phyloP scores from a whole-genome alignment of 208 protist genomes.

The Vickermania ingenoplastis region DNA sequence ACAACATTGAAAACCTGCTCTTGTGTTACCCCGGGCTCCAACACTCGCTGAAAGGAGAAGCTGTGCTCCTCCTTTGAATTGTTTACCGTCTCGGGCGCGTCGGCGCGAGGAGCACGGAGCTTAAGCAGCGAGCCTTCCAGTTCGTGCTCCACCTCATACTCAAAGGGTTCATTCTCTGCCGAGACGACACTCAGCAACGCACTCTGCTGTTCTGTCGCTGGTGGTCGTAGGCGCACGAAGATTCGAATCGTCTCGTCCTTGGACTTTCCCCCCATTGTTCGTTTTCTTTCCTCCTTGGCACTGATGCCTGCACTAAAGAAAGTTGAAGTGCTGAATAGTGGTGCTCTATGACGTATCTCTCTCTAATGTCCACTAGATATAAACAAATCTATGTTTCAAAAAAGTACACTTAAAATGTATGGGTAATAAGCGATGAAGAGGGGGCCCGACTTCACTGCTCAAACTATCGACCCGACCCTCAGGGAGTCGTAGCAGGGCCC shows the following conservation, averaged over 20 bases:
- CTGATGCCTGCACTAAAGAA: too few relatives aligned
- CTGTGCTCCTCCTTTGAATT: constrained; percentile 53
- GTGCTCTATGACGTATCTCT: too few relatives aligned
- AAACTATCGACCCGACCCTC: too few relatives aligned
- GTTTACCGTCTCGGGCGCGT: constrained; percentile 51
- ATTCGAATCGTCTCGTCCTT: constrained; percentile 56
- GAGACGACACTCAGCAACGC: constrained; percentile 20
- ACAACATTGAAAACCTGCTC: constrained; percentile 76
- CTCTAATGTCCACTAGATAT: too few relatives aligned
- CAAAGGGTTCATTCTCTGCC: background rate
- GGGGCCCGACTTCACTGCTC: too few relatives aligned
- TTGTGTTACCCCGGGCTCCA: constrained; percentile 60
- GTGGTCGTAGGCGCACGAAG: constrained; percentile 68
- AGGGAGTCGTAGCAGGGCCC: too few relatives aligned
- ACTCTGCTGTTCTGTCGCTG: constrained; percentile 40
- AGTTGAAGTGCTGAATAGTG: too few relatives aligned
- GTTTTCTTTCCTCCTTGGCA: background rate
- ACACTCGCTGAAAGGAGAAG: constrained; percentile 74
- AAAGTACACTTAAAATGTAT: too few relatives aligned
- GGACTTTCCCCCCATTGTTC: constrained; percentile 4
- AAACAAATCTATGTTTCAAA: too few relatives aligned
- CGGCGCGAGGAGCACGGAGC: constrained; percentile 29
- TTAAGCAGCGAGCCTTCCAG: constrained; percentile 32
- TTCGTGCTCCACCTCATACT: constrained; percentile 30
- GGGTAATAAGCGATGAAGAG: too few relatives aligned